Percentiles rank a stretch among this genome's conserved stretches.
phyloP scores from a whole-genome alignment of 1,284 basidiomycete genomes.

The Lignosus rhinocerotis region DNA sequence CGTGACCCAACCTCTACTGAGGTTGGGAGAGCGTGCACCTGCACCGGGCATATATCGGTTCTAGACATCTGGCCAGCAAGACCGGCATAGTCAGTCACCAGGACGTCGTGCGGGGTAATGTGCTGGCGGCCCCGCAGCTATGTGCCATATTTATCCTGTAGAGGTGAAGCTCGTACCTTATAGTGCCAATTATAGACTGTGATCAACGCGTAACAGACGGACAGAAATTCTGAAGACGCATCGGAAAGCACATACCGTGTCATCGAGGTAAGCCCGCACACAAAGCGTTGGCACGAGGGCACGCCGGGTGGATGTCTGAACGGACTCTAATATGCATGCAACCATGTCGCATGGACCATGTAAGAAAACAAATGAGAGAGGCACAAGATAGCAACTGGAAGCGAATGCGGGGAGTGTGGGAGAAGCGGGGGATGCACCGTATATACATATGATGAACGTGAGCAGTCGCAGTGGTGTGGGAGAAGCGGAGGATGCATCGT shows the following conservation, averaged over 20 bases:
- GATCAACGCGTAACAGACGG: not conserved
- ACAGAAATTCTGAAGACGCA: not conserved
- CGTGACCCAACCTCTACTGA: not conserved
- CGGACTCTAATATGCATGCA: not conserved
- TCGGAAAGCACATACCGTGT: slow-evolving; percentile 9
- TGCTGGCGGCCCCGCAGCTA: slow-evolving; percentile 1
- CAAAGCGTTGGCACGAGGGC: slow-evolving; percentile 8
- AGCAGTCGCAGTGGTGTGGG: not conserved
- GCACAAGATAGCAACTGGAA: not conserved
- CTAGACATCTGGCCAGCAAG: not conserved
- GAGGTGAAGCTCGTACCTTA: slow-evolving; percentile 11
- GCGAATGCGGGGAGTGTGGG: not conserved
- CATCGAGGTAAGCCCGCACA: not conserved
- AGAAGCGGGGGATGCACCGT: not conserved
- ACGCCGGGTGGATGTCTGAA: slow-evolving; percentile 9
- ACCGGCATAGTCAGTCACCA: slow-evolving; percentile 10
- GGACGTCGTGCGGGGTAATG: slow-evolving; percentile 17
- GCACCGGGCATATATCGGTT: slow-evolving; percentile 17
- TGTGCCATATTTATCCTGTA: slow-evolving; percentile 12
- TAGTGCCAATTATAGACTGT: slow-evolving; percentile 1
- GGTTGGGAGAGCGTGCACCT: not conserved
- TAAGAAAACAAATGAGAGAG: not conserved
- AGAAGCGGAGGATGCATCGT: not conserved
- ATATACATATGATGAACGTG: not conserved
- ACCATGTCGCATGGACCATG: slow-evolving; percentile 3